Base-by-base conservation (phyloP, 768 basidiomycete genomes). In the Podaxis rugospora region DNA sequence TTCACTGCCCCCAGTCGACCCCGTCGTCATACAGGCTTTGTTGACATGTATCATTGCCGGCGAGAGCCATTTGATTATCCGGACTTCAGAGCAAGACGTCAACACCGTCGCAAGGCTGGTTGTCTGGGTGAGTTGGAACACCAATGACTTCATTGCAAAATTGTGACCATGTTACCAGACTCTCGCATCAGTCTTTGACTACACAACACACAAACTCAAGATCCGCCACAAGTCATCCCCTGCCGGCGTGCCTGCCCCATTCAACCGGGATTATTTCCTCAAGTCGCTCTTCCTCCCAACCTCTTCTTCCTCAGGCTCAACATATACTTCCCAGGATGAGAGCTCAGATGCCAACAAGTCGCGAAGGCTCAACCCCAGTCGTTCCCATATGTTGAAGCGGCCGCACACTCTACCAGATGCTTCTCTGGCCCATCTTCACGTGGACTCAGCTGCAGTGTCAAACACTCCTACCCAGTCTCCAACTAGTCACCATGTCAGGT, bases 21-120 rank as follows among this genome's bases (percentile, higher is more conserved):
- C 82, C 9, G 80, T 83, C 55, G 79, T 90, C 44, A 71, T 90
- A 21, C 87, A 87, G 68, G 83, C 86, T 21, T 72, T 90, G 14
- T 79, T 91, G 32, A 79, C 87, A 3, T 88, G 82, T 68, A 75
- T 91, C 51, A 73, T 88, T 37, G 78, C 88, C 2, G 83, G 83
- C 1, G 76, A 86, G 65, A 85, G 80, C 63, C 78, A 90, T 69
- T 73, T 92, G 28, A 77, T 92, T 58, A 73, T 92, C 16, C 79
- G 86, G 47, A 83, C 88, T 1, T 77, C 76, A 10, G 85, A 87
- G 63, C 86, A 89, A 57, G 90, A 92, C 62, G 72, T 90, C 35
- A 67, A 76, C 25, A 68, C 85, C 6, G 83, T 89, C 27, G 78
- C 80, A 36, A 85, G 81, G 66, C 75, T 91, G 37, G 79, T 79